phyloP scores from a whole-genome alignment of 1,139 yeast species.

The Kazachstania sp. region DNA sequence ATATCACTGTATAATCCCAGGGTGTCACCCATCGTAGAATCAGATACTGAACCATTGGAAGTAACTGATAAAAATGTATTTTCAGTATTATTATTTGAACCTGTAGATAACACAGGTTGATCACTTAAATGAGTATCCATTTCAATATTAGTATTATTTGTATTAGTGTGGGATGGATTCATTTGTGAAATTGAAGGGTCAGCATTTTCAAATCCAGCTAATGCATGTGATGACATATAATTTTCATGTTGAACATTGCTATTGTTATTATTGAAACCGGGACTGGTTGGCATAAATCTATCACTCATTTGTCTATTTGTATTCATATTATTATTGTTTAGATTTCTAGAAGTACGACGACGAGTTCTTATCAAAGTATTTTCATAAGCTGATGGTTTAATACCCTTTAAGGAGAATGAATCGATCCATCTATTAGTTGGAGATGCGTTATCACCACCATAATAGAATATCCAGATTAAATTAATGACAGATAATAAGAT shows the following conservation, averaged over 20 bases:
- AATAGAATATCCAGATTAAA: slow-evolving; percentile 74
- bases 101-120: slow-evolving; percentile 1
- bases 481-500: slow-evolving; percentile 75
- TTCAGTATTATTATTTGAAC: slow-evolving; percentile 10
- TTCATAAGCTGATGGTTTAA: slow-evolving; percentile 32
- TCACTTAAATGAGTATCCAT: not conserved
- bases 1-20: slow-evolving; percentile 30
- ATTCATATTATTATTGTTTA: not conserved
- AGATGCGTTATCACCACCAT: slow-evolving; percentile 72
- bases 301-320: not conserved
- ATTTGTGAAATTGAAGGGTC: slow-evolving; percentile 13
- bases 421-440: slow-evolving; percentile 80
- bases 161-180: not conserved
- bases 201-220: slow-evolving; percentile 34
- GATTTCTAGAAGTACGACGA: slow-evolving; percentile 13
- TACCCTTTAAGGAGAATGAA: slow-evolving; percentile 49
- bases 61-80: slow-evolving; percentile 27
- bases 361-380: slow-evolving; percentile 19
- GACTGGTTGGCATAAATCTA: slow-evolving; percentile 2
- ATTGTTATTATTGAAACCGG: slow-evolving; percentile 1
- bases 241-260: slow-evolving; percentile 9
- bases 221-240: slow-evolving; percentile 34
- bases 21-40: slow-evolving; percentile 31
- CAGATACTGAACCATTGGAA: slow-evolving; percentile 31
- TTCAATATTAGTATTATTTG: not conserved